These are phyloP conservation scores for Ophiostoma perfectum DNA, from an alignment of 2,329 filamentous ascomycete species.

Conservation along the genomic window DNA sequence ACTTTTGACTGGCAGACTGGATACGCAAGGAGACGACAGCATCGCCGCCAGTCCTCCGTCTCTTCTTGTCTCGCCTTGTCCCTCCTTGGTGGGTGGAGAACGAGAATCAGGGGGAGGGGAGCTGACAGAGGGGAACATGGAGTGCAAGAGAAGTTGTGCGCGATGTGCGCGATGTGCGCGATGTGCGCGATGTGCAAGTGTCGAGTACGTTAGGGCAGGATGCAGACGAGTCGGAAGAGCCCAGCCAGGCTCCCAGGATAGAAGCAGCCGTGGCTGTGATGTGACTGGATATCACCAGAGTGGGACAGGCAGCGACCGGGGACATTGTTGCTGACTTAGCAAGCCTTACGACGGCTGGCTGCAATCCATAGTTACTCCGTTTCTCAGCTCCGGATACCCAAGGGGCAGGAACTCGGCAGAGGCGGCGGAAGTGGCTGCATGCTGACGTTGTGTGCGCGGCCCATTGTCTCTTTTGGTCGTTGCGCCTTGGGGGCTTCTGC, in stretches of 20 bases:
- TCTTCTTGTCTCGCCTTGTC: not conserved
- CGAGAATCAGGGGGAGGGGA: conserved; percentile 1
- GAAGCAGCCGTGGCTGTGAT: not conserved
- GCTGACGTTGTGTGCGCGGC: not conserved
- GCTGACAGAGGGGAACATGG: not conserved
- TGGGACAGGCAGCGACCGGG: not conserved
- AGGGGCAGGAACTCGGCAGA: not conserved
- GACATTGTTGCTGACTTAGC: not conserved
- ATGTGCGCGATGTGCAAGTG: not conserved
- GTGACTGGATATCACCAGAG: not conserved
- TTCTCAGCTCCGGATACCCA: not conserved
- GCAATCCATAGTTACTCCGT: not conserved
- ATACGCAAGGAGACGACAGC: not conserved
- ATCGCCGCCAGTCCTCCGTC: not conserved
- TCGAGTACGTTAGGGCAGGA: not conserved
- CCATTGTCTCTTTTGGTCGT: not conserved
- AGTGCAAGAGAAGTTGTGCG: not conserved
- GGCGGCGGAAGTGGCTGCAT: conserved; percentile 8
- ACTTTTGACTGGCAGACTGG: not conserved
- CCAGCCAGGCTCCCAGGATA: not conserved
- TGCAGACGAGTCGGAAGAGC: not conserved
- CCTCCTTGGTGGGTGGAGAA: not conserved
- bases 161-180: not conserved
- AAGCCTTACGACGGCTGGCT: not conserved
- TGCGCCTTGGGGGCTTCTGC: not conserved